phyloP scores from a whole-genome alignment of 2,329 filamentous ascomycete species.

The Aspergillus intermedius region DNA sequence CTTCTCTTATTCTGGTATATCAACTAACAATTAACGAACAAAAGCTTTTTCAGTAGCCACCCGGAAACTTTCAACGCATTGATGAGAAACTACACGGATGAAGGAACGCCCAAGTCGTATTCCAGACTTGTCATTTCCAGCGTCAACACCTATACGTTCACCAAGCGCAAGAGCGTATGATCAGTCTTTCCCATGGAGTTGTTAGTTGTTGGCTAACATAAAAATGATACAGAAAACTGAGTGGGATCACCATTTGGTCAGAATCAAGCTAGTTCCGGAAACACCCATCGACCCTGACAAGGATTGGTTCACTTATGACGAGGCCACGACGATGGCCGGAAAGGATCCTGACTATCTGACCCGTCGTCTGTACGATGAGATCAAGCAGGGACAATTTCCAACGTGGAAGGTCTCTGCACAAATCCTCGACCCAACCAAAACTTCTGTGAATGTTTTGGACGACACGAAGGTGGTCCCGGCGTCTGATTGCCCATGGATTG shows the following conservation, averaged over 20 bases:
- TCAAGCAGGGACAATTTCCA: conserved; percentile 3
- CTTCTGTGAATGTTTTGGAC: conserved; percentile 7
- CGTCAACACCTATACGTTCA: not conserved
- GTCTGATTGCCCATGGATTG: not conserved
- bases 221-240: not conserved
- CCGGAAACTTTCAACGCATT: conserved; percentile 6
- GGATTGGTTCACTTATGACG: not conserved
- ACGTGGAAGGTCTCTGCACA: conserved; percentile 11
- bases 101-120: conserved; percentile 3
- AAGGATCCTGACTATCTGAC: conserved; percentile 6
- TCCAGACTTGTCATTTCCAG: not conserved
- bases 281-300: not conserved
- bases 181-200: no score
- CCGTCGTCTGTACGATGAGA: conserved; percentile 1
- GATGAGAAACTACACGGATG: conserved; percentile 7
- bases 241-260: not conserved
- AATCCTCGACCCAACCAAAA: conserved; percentile 8
- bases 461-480: not conserved
- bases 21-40: no score
- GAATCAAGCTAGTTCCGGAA: not conserved
- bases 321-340: not conserved
- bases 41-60: conserved; percentile 6
- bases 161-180: no score
- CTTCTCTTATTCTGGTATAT: not conserved
- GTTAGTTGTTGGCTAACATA: no score